Percentiles rank a stretch among this genome's conserved stretches.
Conservation (phyloP, 2,329 filamentous ascomycete species). For the Grosmannia serpens region DNA sequence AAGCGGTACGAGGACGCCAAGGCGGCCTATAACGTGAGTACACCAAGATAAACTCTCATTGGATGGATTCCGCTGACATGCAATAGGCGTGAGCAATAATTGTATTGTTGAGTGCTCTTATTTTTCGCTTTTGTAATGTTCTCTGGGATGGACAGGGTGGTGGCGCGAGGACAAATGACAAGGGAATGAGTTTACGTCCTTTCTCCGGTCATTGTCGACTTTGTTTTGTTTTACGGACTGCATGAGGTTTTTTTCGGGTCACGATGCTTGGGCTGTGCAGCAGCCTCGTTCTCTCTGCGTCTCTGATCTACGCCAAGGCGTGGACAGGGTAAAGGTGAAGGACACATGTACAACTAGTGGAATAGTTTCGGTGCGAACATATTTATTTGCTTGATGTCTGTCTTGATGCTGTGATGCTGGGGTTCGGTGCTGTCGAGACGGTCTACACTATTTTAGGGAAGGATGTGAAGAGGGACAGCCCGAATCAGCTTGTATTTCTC, state of each 20-base stretch:
- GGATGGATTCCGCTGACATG: too few species aligned
- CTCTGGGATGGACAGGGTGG: constrained; percentile 10
- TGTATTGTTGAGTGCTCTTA: neutral
- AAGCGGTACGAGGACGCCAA: constrained; percentile 99
- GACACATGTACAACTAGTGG: constrained; percentile 2
- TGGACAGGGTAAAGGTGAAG: neutral
- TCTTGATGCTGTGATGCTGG: too few species aligned
- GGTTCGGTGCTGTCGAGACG: too few species aligned
- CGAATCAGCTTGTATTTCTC: neutral
- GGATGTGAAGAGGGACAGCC: too few species aligned
- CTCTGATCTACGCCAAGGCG: neutral
- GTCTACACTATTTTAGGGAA: too few species aligned
- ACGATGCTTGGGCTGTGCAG: constrained; percentile 6
- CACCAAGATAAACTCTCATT: too few species aligned
- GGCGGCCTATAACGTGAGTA: constrained; percentile 75
- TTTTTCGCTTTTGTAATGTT: constrained; percentile 9
- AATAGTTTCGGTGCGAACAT: neutral
- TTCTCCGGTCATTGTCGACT: constrained; percentile 8
- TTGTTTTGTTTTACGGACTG: constrained; percentile 15
- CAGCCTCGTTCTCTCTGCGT: neutral
- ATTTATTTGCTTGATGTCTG: neutral
- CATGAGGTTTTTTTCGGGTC: constrained; percentile 11
- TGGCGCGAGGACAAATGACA: constrained; percentile 12
- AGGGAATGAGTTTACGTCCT: constrained; percentile 11
- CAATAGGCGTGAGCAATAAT: constrained; percentile 4